Base-by-base conservation (phyloP, 495 filamentous ascomycete genomes). In the Tuber borchii region DNA sequence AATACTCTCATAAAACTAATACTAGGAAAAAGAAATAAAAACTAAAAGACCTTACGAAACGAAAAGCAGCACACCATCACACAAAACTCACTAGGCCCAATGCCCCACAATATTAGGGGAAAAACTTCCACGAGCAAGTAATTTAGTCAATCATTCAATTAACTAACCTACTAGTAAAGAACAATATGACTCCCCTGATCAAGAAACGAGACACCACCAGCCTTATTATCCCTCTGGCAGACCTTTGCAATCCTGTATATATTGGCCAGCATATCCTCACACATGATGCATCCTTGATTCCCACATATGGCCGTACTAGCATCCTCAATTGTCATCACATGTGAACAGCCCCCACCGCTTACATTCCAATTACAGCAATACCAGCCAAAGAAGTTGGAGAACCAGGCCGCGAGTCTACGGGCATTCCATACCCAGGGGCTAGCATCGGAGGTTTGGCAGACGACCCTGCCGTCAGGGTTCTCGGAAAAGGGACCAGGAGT, bases 321-420 rank as follows among this genome's bases (percentile, higher is more conserved):
- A 65, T 65, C 56, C 3, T 14, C 56, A 31, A 65, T 31, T 8
- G 26, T 65, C 26, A 31, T 6, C 2, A 65, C 2, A 34, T 31
- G 56, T 14, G 56, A 31, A 8, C 56, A 65, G 26, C 26, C 56
- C 12, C 56, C 56, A 7, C 26, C 56, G 4, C 5, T 65, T 0
- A 26, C 2, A 17, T 65, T 31, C 56, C 56, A 31, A 65, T 65
- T 65, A 6, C 56, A 65, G 26, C 56, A 65, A 17, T 31, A 65
- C 56, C n/a, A 65, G 14, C 12, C 26, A 0, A 1, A 1, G 0
- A 3, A 65, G 26, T 12, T 1, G 1, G 2, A 3, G 5, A 65
- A 14, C n/a, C 12, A 31, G 12, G 0, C 1, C 0, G n/a, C 10
- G 10, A 65, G n/a, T 0, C 2, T 0, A 7, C 12, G 26, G 12